These are phyloP conservation scores for Tetradesmus obliquus DNA, from an alignment of 139 green algal species.

Conservation along the genomic window DNA sequence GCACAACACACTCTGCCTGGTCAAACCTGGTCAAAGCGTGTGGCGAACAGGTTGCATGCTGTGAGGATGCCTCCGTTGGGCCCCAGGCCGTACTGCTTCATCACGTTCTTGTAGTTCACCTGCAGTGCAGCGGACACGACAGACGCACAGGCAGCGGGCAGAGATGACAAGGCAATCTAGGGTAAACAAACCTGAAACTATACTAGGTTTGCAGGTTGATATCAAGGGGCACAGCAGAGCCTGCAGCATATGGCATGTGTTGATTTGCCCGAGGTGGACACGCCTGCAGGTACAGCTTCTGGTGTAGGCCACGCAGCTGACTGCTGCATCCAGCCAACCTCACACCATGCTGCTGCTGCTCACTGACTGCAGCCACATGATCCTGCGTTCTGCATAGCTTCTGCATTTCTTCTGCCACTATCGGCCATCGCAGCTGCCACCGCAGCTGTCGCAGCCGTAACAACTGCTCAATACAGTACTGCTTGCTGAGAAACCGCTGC, in stretches of 20 bases:
- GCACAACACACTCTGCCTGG: too few species aligned
- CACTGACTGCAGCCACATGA: neutral
- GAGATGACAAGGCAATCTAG: too few species aligned
- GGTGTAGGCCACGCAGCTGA: neutral
- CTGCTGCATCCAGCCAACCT: neutral
- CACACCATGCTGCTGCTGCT: neutral
- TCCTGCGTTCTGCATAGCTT: neutral
- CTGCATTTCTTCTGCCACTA: neutral
- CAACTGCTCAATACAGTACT: neutral
- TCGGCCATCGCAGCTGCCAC: neutral
- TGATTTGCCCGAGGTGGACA: too few species aligned
- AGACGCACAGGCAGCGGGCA: neutral
- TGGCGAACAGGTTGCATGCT: constrained; percentile 98
- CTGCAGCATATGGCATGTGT: too few species aligned
- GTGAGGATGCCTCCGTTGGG: constrained; percentile 99
- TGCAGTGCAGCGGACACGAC: constrained; percentile 42
- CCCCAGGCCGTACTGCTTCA: constrained; percentile 97
- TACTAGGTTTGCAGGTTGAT: neutral
- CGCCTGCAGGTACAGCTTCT: neutral
- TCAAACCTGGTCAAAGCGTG: constrained; percentile 95
- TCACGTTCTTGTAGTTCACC: constrained; percentile 99
- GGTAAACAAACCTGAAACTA: too few species aligned
- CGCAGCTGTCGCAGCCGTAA: neutral
- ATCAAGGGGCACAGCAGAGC: too few species aligned
- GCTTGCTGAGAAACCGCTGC: neutral